These are phyloP conservation scores for Streptanthus diversifolius DNA, from an alignment of 345 rosid species.

Conservation along the genomic window DNA sequence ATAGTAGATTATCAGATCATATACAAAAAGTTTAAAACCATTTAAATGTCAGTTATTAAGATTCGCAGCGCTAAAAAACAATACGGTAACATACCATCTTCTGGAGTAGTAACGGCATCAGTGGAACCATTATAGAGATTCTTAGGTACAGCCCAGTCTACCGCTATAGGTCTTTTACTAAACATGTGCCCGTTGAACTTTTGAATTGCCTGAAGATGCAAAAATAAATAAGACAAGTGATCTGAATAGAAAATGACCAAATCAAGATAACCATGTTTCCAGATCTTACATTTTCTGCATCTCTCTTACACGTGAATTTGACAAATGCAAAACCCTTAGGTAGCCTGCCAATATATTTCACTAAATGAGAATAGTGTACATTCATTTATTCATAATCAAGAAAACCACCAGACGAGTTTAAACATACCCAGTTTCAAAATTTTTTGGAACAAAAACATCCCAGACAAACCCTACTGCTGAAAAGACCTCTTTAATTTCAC, in stretches of 20 bases:
- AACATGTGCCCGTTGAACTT: constrained; percentile 79
- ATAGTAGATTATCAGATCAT: not conserved
- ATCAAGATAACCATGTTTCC: constrained; percentile 6
- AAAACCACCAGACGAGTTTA: constrained; percentile 1
- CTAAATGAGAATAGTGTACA: constrained; percentile 12
- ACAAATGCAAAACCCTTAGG: constrained; percentile 94
- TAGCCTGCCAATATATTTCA: constrained; percentile 49
- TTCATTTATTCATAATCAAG: not conserved
- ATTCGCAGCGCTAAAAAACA: not conserved
- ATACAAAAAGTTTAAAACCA: not conserved
- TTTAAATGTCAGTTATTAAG: not conserved
- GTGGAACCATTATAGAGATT: constrained; percentile 56
- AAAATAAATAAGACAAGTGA: constrained; percentile 10
- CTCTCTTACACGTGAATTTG: constrained; percentile 83
- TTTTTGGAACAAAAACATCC: constrained; percentile 78
- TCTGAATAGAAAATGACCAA: not conserved
- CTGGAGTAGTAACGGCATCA: constrained; percentile 42
- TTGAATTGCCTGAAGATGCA: constrained; percentile 69
- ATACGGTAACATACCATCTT: constrained; percentile 51
- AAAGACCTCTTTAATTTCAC: constrained; percentile 58
- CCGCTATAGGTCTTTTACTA: constrained; percentile 77
- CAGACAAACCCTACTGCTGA: constrained; percentile 86
- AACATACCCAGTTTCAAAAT: constrained; percentile 70
- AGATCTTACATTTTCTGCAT: constrained; percentile 72
- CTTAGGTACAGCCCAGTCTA: constrained; percentile 97